A percentile compares a stretch with the other conserved stretches of the same genome.
Evolutionary conservation across 495 filamentous ascomycete genomes (phyloP).

Genomic region (Penicillium lividum): DNA sequence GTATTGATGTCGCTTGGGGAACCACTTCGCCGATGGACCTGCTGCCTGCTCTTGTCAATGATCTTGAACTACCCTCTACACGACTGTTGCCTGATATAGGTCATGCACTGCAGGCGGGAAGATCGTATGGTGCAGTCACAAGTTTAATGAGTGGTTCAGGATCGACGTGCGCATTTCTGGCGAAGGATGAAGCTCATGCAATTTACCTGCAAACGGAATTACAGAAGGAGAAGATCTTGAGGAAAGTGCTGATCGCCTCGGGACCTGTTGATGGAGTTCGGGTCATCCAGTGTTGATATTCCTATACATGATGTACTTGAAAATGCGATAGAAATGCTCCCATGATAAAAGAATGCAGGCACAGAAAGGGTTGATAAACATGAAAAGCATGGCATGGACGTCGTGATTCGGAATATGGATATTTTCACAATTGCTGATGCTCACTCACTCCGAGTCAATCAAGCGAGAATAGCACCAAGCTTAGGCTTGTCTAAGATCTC

Average conservation of each 20-base stretch:
- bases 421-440: background rate
- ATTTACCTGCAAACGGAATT: background rate
- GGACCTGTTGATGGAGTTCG: slow-evolving; percentile 10
- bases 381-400: background rate
- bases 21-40: background rate
- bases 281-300: background rate
- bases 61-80: slow-evolving; percentile 9
- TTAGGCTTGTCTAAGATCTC: slow-evolving; percentile 32
- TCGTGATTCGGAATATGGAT: background rate
- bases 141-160: slow-evolving; percentile 14
- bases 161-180: slow-evolving; percentile 13
- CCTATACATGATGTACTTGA: background rate
- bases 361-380: background rate
- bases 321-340: background rate
- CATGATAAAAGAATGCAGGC: background rate
- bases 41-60: slow-evolving; percentile 1
- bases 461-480: slow-evolving; percentile 20
- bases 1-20: slow-evolving; percentile 8
- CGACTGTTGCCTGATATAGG: slow-evolving; percentile 9
- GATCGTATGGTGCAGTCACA: background rate
- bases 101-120: background rate
- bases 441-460: background rate
- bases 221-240: slow-evolving; percentile 2
- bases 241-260: background rate
- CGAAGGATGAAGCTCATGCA: slow-evolving; percentile 9